Conservation (phyloP, 2,329 filamentous ascomycete genomes). For the Phaeosphaeriaceae sp. region DNA sequence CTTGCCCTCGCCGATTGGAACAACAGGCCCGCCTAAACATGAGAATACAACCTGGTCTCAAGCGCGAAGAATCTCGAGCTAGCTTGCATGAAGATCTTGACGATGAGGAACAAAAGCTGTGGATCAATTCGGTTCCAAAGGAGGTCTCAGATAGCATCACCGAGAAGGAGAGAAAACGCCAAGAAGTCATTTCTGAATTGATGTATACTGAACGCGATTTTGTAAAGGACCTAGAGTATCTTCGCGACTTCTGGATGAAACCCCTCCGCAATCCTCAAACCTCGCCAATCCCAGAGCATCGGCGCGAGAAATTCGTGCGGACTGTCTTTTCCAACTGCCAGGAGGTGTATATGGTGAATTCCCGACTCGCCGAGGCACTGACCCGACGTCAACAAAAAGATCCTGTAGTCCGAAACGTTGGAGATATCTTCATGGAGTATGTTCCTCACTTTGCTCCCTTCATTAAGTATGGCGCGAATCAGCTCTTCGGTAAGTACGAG, state of each 20-base stretch:
- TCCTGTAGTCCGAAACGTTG: constrained; percentile 86
- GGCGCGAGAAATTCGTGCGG: constrained; percentile 87
- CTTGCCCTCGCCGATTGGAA: constrained; percentile 89
- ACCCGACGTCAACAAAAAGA: constrained; percentile 90
- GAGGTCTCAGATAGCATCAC: constrained; percentile 89
- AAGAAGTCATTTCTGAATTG: constrained; percentile 96
- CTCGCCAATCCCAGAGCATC: constrained; percentile 87
- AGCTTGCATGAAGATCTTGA: constrained; percentile 87
- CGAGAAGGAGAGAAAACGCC: constrained; percentile 93
- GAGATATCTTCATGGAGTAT: constrained; percentile 92
- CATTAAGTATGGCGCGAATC: constrained; percentile 93
- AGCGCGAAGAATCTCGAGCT: constrained; percentile 70
- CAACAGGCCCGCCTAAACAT: constrained; percentile 94
- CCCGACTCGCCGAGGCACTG: constrained; percentile 82
- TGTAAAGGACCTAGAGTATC: constrained; percentile 96
- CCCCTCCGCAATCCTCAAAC: constrained; percentile 72
- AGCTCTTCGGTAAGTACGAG: constrained; percentile 95
- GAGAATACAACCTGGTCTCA: constrained; percentile 88
- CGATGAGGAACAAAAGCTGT: constrained; percentile 95
- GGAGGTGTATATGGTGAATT: constrained; percentile 92
- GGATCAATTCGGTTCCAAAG: constrained; percentile 98
- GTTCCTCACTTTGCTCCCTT: constrained; percentile 94
- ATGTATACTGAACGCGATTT: constrained; percentile 99
- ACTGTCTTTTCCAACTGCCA: constrained; percentile 96
- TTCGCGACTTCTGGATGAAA: constrained; percentile 98